phyloP scores from a whole-genome alignment of 2,329 filamentous ascomycete genomes.

The Botrytis hyacinthi region DNA sequence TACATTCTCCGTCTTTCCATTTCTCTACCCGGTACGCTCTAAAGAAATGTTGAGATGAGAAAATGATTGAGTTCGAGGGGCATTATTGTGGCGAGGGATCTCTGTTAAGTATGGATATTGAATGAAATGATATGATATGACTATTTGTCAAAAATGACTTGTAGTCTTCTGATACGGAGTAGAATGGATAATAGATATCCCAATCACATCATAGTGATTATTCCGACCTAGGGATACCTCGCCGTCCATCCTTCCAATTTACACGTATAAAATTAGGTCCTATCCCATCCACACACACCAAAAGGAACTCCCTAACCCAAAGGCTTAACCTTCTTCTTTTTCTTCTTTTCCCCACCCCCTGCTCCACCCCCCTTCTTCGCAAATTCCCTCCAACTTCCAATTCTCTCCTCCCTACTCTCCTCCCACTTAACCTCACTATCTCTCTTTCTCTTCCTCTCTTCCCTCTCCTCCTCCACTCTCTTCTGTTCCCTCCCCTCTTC shows the following conservation, averaged over 20 bases:
- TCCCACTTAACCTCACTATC: constrained; percentile 97
- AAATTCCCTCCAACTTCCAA: constrained; percentile 91
- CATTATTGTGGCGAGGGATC: accelerated
- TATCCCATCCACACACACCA: neutral
- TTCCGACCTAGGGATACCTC: neutral
- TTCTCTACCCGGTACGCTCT: neutral
- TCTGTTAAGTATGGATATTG: neutral
- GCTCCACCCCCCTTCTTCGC: constrained; percentile 58
- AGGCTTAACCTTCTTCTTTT: constrained; percentile 59
- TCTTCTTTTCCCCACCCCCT: constrained; percentile 61
- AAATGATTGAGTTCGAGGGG: accelerated
- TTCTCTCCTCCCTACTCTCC: constrained; percentile 82
- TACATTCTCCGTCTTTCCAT: neutral
- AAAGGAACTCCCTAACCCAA: constrained; percentile 30
- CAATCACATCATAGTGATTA: neutral
- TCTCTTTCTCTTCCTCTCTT: constrained; percentile 77
- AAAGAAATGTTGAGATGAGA: neutral
- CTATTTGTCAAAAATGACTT: neutral
- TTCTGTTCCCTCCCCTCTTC: constrained; percentile 90
- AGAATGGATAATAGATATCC: neutral
- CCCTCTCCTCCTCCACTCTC: constrained; percentile 80
- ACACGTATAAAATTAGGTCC: neutral
- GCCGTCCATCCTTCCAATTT: accelerated
- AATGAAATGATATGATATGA: neutral
- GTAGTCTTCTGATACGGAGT: neutral